Evolutionary conservation across 331 rosid species (phyloP).

Genomic region (Acacia pycnantha): DNA sequence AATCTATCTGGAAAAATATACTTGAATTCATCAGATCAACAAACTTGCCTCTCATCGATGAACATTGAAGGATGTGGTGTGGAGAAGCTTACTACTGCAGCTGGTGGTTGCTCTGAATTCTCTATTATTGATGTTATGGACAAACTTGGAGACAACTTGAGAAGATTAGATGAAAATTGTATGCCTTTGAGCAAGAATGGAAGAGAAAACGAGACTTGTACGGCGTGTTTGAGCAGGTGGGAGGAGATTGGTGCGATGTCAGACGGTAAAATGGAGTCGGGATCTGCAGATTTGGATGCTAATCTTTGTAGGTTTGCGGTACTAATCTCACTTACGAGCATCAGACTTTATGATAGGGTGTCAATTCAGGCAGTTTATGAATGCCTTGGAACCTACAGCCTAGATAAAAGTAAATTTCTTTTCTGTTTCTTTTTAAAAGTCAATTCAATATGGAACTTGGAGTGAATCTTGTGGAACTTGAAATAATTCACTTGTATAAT

Average conservation of each 20-base stretch:
- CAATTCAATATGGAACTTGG: background rate
- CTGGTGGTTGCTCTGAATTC: constrained; percentile 57
- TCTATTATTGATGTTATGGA: constrained; percentile 38
- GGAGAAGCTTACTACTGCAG: constrained; percentile 52
- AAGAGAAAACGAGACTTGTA: constrained; percentile 34
- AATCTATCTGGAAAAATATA: constrained; percentile 47
- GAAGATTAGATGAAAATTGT: constrained; percentile 43
- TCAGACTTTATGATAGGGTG: constrained; percentile 30
- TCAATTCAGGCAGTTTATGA: constrained; percentile 38
- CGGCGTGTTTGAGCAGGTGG: constrained; percentile 49
- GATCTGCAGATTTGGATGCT: constrained; percentile 21
- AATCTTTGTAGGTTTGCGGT: constrained; percentile 56
- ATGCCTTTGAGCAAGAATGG: constrained; percentile 21
- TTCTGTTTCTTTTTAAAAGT: background rate
- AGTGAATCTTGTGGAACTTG: constrained; percentile 8
- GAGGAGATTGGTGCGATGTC: constrained; percentile 32
- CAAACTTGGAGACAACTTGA: constrained; percentile 37
- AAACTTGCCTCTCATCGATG: constrained; percentile 29
- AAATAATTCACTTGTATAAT: constrained; percentile 4
- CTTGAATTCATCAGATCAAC: constrained; percentile 48
- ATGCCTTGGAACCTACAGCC: constrained; percentile 44
- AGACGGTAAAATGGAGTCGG: background rate
- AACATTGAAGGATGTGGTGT: constrained; percentile 44
- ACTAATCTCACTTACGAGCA: constrained; percentile 46
- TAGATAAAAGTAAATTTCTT: background rate